A percentile compares a stretch with the other conserved stretches of the same genome.
These are phyloP conservation scores for Nakazawaea populi DNA, from an alignment of 805 yeast genomes.

Conservation along the genomic window DNA sequence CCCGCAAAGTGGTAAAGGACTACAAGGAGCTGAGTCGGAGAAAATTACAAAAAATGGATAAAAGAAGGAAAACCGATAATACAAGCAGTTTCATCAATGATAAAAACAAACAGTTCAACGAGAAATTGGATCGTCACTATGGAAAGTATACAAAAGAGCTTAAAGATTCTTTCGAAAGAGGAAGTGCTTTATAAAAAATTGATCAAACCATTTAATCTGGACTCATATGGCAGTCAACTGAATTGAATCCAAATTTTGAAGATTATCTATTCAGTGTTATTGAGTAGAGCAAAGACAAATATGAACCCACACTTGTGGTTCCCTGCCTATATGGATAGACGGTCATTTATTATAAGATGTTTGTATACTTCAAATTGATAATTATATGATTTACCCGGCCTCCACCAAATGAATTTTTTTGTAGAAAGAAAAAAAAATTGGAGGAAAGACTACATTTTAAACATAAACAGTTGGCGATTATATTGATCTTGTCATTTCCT, in stretches of 20 bases:
- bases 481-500: not conserved
- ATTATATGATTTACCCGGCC: slow-evolving; percentile 2
- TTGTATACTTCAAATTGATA: not conserved
- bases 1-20: slow-evolving; percentile 26
- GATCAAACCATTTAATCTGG: not conserved
- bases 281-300: too few species aligned
- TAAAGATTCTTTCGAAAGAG: slow-evolving; percentile 19
- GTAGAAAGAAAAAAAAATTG: not conserved
- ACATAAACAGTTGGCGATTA: not conserved
- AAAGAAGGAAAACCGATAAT: slow-evolving; percentile 28
- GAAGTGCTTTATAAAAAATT: slow-evolving; percentile 12
- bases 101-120: slow-evolving; percentile 69
- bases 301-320: too few species aligned
- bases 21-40: slow-evolving; percentile 31
- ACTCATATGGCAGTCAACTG: not conserved
- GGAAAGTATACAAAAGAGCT: slow-evolving; percentile 25
- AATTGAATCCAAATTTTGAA: too few species aligned
- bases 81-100: slow-evolving; percentile 53
- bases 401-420: not conserved
- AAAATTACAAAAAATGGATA: slow-evolving; percentile 30
- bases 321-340: too few species aligned
- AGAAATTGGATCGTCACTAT: slow-evolving; percentile 57
- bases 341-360: too few species aligned
- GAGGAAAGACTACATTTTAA: not conserved
- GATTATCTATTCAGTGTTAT: too few species aligned